Evolutionary conservation across 257 asterid species (phyloP), one percentile per base, ranked within the genome.

Genomic region (Solanum virginianum): DNA sequence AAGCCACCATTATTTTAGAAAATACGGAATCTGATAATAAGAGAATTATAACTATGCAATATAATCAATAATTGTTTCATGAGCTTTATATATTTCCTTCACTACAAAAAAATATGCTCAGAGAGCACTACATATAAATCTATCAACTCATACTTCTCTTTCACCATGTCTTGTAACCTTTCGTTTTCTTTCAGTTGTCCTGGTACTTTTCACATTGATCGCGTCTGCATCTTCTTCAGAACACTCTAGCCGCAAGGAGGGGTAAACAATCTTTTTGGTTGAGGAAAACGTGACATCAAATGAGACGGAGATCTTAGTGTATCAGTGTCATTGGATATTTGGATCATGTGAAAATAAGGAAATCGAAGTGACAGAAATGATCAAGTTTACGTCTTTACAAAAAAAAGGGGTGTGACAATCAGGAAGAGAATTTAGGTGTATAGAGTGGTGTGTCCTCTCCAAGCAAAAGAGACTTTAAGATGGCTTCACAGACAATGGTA

Each of bases 401-500:
- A 69, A 39, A 68, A 74, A 7, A 3, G 43, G 32, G 60, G n/a
- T 7, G 81, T 13, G 81, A 47, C 13, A 7, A 14, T 74, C 13
- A 15, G 8, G 57, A 47, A 32, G 63, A 2, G 29, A 84, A 29
- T 32, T 89, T 84, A 66, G 95, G 95, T 80, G 82, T 91, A 86
- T 94, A 93, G 86, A 91, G 12, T 69, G 92, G 92, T 87, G 90
- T 87, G 86, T 93, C 95, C 86, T 94, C 98, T 83, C 95, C 95
- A 10, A 91, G 93, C 90, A 96, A 59, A 84, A 95, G 99, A 85
- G 97, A 93, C 89, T 94, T 93, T 84, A 96, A 90, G 83, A 96
- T 92, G 90, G 95, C 98, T 88, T 94, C 98, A 88, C 99, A 95
- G 7, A 94, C 98, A 36, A 82, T 88, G 80, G 87, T 63, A 88